phyloP scores from a whole-genome alignment of 2,329 filamentous ascomycete genomes.

The Sordariomycetes sp. region DNA sequence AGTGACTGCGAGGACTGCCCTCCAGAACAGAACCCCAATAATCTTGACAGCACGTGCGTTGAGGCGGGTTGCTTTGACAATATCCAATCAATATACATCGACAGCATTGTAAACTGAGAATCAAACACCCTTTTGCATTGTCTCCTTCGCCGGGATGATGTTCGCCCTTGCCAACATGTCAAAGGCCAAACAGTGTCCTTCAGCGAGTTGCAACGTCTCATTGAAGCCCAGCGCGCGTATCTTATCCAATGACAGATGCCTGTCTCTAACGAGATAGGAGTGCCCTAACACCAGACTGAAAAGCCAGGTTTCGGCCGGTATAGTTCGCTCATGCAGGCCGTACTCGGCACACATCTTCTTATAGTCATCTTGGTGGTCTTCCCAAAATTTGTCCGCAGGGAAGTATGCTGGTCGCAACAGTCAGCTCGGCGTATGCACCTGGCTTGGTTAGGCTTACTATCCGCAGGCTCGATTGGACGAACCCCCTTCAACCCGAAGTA shows the following conservation, averaged over 20 bases:
- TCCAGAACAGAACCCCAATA: too few relatives aligned
- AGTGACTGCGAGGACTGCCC: too few relatives aligned
- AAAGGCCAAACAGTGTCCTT: slow-evolving; percentile 2
- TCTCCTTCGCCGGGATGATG: slow-evolving; percentile 1
- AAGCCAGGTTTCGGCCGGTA: slow-evolving; percentile 4
- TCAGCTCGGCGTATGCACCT: neutral
- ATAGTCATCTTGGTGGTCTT: slow-evolving; percentile 3
- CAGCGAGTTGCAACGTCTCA: slow-evolving; percentile 1
- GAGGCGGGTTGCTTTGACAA: too few relatives aligned
- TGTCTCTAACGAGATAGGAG: slow-evolving; percentile 1
- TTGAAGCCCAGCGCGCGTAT: slow-evolving; percentile 4
- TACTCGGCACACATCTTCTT: slow-evolving; percentile 5
- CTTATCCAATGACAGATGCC: slow-evolving; percentile 5
- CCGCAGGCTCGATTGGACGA: neutral
- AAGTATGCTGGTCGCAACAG: neutral
- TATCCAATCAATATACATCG: too few relatives aligned
- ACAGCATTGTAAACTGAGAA: too few relatives aligned
- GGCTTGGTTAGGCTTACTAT: slow-evolving; percentile 1
- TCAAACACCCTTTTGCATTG: slow-evolving; percentile 1
- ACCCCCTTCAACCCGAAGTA: slow-evolving; percentile 1
- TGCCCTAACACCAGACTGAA: slow-evolving; percentile 1
- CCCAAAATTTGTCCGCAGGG: slow-evolving; percentile 3
- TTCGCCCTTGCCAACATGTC: slow-evolving; percentile 1
- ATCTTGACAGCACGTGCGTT: too few relatives aligned
- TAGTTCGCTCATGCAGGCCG: neutral